Evolutionary conservation across 805 yeast species (phyloP).

Genomic region (Teunomyces tritomae): DNA sequence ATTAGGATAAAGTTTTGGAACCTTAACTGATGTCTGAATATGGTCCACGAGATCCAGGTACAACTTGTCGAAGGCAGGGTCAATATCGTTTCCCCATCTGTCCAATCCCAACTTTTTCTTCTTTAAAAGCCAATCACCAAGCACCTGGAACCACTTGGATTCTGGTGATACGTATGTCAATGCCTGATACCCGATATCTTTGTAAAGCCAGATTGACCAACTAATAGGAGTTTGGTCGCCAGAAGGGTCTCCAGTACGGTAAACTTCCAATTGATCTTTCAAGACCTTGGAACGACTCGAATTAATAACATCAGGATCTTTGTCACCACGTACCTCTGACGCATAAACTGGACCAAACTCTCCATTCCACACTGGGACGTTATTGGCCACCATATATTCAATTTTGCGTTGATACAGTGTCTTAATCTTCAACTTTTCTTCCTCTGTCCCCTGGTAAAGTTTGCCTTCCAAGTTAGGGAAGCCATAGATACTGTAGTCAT

Average conservation of each 20-base stretch:
- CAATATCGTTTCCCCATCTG: conserved; percentile 49
- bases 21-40: conserved; percentile 25
- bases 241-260: conserved; percentile 46
- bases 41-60: conserved; percentile 38
- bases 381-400: conserved; percentile 36
- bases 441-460: conserved; percentile 33
- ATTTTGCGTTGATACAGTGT: conserved; percentile 43
- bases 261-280: conserved; percentile 45
- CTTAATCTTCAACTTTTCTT: conserved; percentile 33
- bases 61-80: conserved; percentile 34
- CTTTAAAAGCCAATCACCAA: conserved; percentile 42
- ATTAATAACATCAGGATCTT: conserved; percentile 36
- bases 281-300: conserved; percentile 40
- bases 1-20: conserved; percentile 46
- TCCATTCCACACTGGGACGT: conserved; percentile 55
- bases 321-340: conserved; percentile 41
- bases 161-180: conserved; percentile 45
- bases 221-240: conserved; percentile 45
- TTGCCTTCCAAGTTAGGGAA: conserved; percentile 39
- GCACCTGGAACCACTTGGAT: conserved; percentile 41
- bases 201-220: conserved; percentile 55
- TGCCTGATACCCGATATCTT: conserved; percentile 53
- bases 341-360: conserved; percentile 54
- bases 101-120: conserved; percentile 47
- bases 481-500: conserved; percentile 46